Conservation (phyloP, 768 basidiomycete genomes). For the Dictyophora rubrovolvata region DNA sequence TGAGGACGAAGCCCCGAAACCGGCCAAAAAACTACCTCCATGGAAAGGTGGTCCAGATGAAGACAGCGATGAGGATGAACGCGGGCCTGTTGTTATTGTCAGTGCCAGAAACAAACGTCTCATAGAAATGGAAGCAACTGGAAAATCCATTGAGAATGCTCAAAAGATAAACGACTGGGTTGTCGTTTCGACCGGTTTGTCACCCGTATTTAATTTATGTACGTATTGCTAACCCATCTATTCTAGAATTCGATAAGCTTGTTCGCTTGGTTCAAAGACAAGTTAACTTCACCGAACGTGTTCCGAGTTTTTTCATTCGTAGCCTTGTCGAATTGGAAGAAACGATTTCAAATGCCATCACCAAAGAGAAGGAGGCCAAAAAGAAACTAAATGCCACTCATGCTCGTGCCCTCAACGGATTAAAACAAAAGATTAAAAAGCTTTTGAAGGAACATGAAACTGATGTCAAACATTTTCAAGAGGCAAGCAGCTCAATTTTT, state of each 20-base stretch:
- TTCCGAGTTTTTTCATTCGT: constrained; percentile 79
- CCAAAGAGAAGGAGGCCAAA: constrained; percentile 85
- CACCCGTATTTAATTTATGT: not conserved
- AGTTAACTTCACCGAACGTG: constrained; percentile 73
- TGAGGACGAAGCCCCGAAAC: constrained; percentile 27
- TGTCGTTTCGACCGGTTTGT: constrained; percentile 74
- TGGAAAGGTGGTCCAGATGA: constrained; percentile 33
- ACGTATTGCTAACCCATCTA: constrained; percentile 7
- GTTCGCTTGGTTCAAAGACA: constrained; percentile 82
- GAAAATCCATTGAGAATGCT: constrained; percentile 88
- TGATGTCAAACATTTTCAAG: constrained; percentile 68
- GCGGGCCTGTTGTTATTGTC: constrained; percentile 57
- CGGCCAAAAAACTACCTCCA: constrained; percentile 27
- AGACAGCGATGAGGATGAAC: constrained; percentile 54
- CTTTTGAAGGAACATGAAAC: constrained; percentile 78
- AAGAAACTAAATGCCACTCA: constrained; percentile 96
- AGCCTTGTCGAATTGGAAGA: constrained; percentile 66
- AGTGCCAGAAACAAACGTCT: constrained; percentile 87
- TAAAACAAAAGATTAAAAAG: constrained; percentile 97
- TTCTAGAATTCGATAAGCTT: constrained; percentile 90
- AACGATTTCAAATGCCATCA: constrained; percentile 58
- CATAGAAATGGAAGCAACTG: constrained; percentile 90
- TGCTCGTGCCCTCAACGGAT: constrained; percentile 88
- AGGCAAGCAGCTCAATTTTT: constrained; percentile 34
- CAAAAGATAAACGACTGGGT: constrained; percentile 97